Base-by-base conservation (phyloP, 768 basidiomycete species). In the Auriscalpium vulgare region DNA sequence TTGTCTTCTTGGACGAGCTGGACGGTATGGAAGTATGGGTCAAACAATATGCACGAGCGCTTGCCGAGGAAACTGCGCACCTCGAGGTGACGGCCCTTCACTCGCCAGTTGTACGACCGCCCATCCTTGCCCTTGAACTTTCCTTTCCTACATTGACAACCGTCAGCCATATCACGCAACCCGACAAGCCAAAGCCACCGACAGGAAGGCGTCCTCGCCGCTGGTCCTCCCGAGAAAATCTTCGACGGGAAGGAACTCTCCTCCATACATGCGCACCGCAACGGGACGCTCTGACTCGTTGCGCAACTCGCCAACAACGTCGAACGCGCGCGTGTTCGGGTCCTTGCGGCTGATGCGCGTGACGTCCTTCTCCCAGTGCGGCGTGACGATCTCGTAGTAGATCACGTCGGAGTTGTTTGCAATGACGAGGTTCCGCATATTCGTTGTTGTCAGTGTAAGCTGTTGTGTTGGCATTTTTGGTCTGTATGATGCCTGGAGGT, bases 371-470 rank as follows among this genome's bases (percentile, higher is more conserved):
- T 70, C 70, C 74, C 73, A 72, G 44, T 67, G 64, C 16, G 71
- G 73, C 36, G 74, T 76, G 38, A 68, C 65, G 54, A 75, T 61
- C 54, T 75, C 75, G 56, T 71, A 76, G 67, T 71, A 73, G 53
- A 72, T 63, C 57, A 62, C 63, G 59, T 76, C 74, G 55, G 63
- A 67, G 37, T 56, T 64, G 54, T 71, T 74, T 40, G 75, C 67
- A 50, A 75, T 67, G 40, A 72, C 63, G 58, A 72, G 68, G 56
- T 72, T 74, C 53, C 65, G 67, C 51, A 73, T 52, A 49, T 62
- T 66, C 44, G 73, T 67, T 51, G 74, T 76, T 47, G 74, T 75
- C 48, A 75, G 66, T 37, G 63, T 61, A 36, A 75, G 69, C 53
- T 64, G 65, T 48, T 72, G 65, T 50, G 71, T 61, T 59, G 64